Evolutionary conservation across 352 stramenopile genomes (phyloP).

Genomic region (Globisporangium abappressorium): DNA sequence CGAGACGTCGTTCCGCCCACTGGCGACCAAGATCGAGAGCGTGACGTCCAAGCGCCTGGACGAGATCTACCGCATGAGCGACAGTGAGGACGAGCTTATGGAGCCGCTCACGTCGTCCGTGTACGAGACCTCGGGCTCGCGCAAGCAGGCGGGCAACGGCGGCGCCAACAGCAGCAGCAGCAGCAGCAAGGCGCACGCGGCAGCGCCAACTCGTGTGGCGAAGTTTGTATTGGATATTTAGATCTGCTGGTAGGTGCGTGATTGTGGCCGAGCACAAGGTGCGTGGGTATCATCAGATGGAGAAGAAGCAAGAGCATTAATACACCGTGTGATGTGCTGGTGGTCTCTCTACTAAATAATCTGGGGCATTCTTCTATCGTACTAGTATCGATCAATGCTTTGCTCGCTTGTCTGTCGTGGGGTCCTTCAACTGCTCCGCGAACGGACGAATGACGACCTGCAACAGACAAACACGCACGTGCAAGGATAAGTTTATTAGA

Average conservation of each 20-base stretch:
- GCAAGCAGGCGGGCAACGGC: constrained; percentile 30
- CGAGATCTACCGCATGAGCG: constrained; percentile 84
- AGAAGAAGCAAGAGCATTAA: not conserved
- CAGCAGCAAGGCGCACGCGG: constrained; percentile 15
- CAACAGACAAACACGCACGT: not conserved
- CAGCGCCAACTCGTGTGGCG: constrained; percentile 31
- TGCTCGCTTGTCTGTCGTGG: not conserved
- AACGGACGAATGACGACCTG: constrained; percentile 65
- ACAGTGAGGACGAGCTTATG: constrained; percentile 78
- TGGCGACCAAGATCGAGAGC: constrained; percentile 42
- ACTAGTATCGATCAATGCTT: constrained; percentile 7
- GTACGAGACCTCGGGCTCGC: constrained; percentile 36
- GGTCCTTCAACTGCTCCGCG: constrained; percentile 24
- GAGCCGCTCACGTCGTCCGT: constrained; percentile 58
- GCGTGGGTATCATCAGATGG: not conserved
- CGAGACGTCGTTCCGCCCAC: constrained; percentile 53
- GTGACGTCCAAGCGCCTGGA: constrained; percentile 60
- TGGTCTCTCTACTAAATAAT: not conserved
- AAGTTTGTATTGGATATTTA: constrained; percentile 60
- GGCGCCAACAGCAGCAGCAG: constrained; percentile 12
- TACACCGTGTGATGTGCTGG: not conserved
- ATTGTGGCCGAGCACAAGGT: not conserved
- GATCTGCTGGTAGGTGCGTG: not conserved
- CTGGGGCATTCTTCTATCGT: not conserved
- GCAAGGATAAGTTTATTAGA: not conserved